Evolutionary conservation across 768 basidiomycete species (phyloP), one percentile per base, ranked within the genome.

Genomic region (Amanita phalloides): DNA sequence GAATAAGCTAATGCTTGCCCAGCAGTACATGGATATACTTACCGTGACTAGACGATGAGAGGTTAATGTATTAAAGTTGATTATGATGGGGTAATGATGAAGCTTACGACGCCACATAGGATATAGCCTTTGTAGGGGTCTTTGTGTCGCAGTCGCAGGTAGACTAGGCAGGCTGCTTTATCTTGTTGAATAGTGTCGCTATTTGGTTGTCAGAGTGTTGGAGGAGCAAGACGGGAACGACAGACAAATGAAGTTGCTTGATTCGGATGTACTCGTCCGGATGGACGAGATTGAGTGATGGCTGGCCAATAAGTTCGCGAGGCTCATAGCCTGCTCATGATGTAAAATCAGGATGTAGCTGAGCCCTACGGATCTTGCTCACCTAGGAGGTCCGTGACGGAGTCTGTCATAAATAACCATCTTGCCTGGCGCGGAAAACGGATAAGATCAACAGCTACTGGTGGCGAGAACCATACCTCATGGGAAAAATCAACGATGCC

Each of bases 401-500:
- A 85, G 53, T 78, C 75, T n/a, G 81, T 77, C 64, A 81, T 70
- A 57, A 77, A 86, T 17, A 82, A 60, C 82, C 83, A 86, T 64
- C 69, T 72, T 23, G 78, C 85, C 82, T 86, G 53, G 6, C 39
- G 45, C 54, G 14, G 21, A 11, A 41, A 30, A 35, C 36, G 41
- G 32, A 49, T 49, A 48, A 56, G 53, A 53, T 6, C n/a, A 30
- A 13, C 28, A 38, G 30, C 42, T 3, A 17, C 45, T 17, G 21
- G 41, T 44, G 25, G 44, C 26, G 50, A 38, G 23, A 49, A 21
- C 38, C 64, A 57, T 60, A 85, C 85, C 66, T 86, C 74, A 66
- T 83, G 76, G 3, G 84, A 80, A 65, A 89, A 88, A 66, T 90
- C 87, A 48, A 87, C 81, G 58, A 89, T 90, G 17, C 80, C 84